Base-by-base conservation (phyloP, 202 grass and related monocot species). In the Musa balbisiana region DNA sequence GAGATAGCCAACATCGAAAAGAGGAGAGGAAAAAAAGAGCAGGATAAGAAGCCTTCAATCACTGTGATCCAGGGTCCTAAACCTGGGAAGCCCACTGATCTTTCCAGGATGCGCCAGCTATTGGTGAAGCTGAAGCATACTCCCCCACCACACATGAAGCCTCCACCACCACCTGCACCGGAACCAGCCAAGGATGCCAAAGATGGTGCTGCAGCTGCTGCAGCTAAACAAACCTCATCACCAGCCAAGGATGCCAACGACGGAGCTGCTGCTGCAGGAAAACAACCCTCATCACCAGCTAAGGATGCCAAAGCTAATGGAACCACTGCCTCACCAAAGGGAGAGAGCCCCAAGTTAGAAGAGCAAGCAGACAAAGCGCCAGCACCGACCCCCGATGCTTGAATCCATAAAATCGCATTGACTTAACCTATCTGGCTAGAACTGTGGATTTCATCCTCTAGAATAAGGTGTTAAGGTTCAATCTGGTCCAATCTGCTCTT, bases 1-100 rank as follows among this genome's bases (percentile, higher is more conserved):
- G 67, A 70, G 67, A 70, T 70, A 70, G 67, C 67, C 67, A 70
- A n/a, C 29, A 70, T 70, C 2, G 67, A 70, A 51, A 70, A 70
- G 67, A 70, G 49, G 67, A 70, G 29, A 70, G 33, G 33, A 51
- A 70, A 70, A 29, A 70, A 70, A 19, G 67, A 70, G 21, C 67
- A 70, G 67, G 67, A 70, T 13, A 70, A 70, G 67, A 49, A 69
- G 16, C 67, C 67, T 17, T 70, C 67, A n/a, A 70, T 70, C 29
- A 50, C 49, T 23, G 67, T 70, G 67, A 70, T 70, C 14, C 67
- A 70, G 33, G 67, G 67, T 16, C 67, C 67, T 9, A 70, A 70
- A 8, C 67, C 67, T 70, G 67, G 67, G 27, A 70, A 70, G 14
- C 67, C 67, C 9, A 70, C 67, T 51, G 67, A 70, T 70, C 67